Evolutionary conservation across 106 monocot genomes (phyloP), one percentile per base, ranked within the genome.

Genomic region (Dendrobium catenatum): DNA sequence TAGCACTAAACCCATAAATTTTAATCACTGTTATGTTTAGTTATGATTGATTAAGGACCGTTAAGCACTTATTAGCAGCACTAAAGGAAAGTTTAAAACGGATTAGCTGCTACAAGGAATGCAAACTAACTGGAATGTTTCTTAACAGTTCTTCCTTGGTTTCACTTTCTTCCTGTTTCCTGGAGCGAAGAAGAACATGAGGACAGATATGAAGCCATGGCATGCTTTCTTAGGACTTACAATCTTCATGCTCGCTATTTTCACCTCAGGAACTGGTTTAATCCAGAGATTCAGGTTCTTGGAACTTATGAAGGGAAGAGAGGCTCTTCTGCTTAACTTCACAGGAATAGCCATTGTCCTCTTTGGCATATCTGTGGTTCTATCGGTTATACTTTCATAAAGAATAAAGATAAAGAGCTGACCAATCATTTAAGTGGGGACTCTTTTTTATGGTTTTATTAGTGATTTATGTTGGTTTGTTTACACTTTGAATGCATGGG

Each of bases 311-410:
- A 73, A 22, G 18, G 82, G 79, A 6, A 82, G 68, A 5, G 79
- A 88, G 75, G 79, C 82, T 0, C 55, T 76, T 15, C 5, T 88
- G 5, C 70, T 85, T 0, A 88, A 88, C 73, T 88, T 82, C 72
- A 73, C 82, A 6, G 88, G 88, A 27, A 1, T 88, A 1, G 75
- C 85, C 10, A 88, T 85, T 42, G 37, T 88, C 44, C 42, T 88
- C 6, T 88, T 82, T 42, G 88, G 82, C 29, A 77, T 85, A 9
- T 68, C 76, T 22, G 72, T 80, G 37, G 68, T 84, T 68, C 54
- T 85, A 6, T 44, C 55, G 6, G 79, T 79, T 42, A 31, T 79
- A 40, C 72, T 83, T 72, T 73, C 79, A 72, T 79, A 55, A 83
- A 22, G 37, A 37, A 37, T 37, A 37, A 37, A 37, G 37, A 37